A percentile compares a stretch with the other conserved stretches of the same genome.
phyloP scores from a whole-genome alignment of 2,329 filamentous ascomycete genomes.

The Mollisiaceae sp. region DNA sequence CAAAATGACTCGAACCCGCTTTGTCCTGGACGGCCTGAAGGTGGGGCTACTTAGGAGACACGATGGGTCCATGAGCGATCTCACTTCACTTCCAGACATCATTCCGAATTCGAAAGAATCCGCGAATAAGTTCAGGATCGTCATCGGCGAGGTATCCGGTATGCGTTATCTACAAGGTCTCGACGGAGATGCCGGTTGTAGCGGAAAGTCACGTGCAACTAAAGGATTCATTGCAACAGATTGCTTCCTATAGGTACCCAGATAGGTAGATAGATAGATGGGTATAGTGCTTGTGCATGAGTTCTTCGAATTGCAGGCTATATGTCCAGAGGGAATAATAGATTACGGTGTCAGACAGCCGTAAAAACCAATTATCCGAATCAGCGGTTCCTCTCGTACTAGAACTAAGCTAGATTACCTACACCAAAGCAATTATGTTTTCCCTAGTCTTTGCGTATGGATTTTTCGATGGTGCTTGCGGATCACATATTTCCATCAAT shows the following conservation, averaged over 20 bases:
- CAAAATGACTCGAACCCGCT: not conserved
- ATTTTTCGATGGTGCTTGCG: not conserved
- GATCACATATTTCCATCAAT: not conserved
- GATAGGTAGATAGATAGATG: too few species aligned
- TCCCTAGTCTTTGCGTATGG: not conserved
- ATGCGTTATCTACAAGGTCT: not conserved
- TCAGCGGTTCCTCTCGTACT: too few species aligned
- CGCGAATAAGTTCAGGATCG: not conserved
- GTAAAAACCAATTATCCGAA: too few species aligned
- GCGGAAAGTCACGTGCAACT: not conserved
- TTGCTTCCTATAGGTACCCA: not conserved
- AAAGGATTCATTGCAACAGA: too few species aligned
- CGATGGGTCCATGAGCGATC: not conserved
- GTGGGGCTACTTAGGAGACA: not conserved
- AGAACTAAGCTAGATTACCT: too few species aligned
- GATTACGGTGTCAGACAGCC: too few species aligned
- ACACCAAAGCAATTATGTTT: too few species aligned
- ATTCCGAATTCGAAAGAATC: not conserved
- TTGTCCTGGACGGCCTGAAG: not conserved
- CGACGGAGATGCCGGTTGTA: not conserved
- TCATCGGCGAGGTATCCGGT: not conserved
- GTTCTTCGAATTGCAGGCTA: not conserved
- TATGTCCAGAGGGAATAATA: not conserved
- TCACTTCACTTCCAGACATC: not conserved
- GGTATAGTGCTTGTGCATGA: not conserved